Evolutionary conservation across 2,329 filamentous ascomycete genomes (phyloP).

Genomic region (Talaromyces sp.): DNA sequence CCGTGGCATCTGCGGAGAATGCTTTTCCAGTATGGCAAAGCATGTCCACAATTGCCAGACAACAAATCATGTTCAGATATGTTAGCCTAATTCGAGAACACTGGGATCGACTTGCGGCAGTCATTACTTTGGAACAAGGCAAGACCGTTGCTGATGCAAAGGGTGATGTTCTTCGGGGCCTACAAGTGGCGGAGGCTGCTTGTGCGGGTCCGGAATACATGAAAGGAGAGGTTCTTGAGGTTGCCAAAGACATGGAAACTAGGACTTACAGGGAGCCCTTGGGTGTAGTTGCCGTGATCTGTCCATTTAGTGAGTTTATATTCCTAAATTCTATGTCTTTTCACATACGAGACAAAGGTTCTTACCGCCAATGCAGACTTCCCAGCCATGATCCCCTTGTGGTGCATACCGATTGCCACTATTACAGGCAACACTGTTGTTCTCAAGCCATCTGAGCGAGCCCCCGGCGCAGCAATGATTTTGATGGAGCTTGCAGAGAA

Average conservation of each 20-base stretch:
- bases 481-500: constrained; percentile 60
- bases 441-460: constrained; percentile 59
- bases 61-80: constrained; percentile 67
- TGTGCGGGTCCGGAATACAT: constrained; percentile 66
- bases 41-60: constrained; percentile 58
- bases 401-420: constrained; percentile 54
- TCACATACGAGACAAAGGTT: constrained; percentile 62
- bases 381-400: constrained; percentile 40
- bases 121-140: constrained; percentile 65
- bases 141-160: constrained; percentile 66
- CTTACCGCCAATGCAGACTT: constrained; percentile 58
- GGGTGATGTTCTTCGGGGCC: constrained; percentile 64
- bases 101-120: constrained; percentile 63
- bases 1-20: constrained; percentile 60
- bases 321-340: constrained; percentile 56
- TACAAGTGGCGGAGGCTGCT: constrained; percentile 65
- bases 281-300: constrained; percentile 64
- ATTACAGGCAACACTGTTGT: constrained; percentile 57
- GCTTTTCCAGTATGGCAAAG: constrained; percentile 61
- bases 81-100: constrained; percentile 62
- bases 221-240: constrained; percentile 64
- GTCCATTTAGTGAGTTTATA: constrained; percentile 59
- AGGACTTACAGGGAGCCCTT: constrained; percentile 64
- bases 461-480: constrained; percentile 63
- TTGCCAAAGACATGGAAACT: constrained; percentile 67